Evolutionary conservation across 108 stramenopile genomes (phyloP).

Genomic region (Skeletonema tropicum): DNA sequence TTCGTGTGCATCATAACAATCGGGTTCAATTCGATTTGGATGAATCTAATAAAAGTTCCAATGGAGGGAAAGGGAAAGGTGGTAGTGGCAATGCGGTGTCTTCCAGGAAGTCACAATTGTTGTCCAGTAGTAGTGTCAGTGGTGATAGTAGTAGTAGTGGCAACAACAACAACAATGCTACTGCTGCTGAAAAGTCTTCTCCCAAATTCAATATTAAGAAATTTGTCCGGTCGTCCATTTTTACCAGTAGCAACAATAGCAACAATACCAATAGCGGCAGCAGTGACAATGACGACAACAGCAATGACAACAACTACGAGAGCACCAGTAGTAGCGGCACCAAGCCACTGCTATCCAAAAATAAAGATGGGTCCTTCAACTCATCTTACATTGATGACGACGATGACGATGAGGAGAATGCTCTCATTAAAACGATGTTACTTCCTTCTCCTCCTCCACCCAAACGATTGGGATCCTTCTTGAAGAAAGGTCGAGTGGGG

Average conservation of each 20-base stretch:
- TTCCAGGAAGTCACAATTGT: not conserved
- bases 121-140: not conserved
- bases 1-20: constrained; percentile 48
- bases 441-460: constrained; percentile 25
- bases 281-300: not conserved
- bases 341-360: not conserved
- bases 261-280: not conserved
- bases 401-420: constrained; percentile 14
- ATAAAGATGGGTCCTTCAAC: constrained; percentile 1
- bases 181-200: not conserved
- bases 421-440: constrained; percentile 24
- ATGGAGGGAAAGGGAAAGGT: not conserved
- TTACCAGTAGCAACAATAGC: not conserved
- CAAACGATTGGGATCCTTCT: constrained; percentile 28
- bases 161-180: not conserved
- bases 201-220: constrained; percentile 21
- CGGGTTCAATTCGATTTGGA: constrained; percentile 43
- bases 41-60: not conserved
- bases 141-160: not conserved
- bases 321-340: not conserved
- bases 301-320: too few relatives aligned
- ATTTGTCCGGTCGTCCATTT: constrained; percentile 1
- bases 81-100: not conserved
- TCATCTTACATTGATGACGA: not conserved
- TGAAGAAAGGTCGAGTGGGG: not conserved